Evolutionary conservation across 2,329 filamentous ascomycete species (phyloP).

Genomic region (Trichoderma sp.): DNA sequence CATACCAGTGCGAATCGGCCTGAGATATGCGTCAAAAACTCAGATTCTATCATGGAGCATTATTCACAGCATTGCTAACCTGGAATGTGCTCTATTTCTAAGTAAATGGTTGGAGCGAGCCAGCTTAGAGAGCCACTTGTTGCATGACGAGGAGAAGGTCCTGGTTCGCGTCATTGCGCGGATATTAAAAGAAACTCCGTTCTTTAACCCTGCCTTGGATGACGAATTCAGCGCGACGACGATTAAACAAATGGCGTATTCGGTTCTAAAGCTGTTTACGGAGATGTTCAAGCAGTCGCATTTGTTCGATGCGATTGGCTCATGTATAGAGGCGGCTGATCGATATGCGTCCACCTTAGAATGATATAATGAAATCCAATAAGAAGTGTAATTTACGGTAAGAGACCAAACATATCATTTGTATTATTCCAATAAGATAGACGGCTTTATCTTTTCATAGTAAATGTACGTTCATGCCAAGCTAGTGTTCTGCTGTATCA

Average conservation of each 20-base stretch:
- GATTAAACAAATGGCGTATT: conserved; percentile 4
- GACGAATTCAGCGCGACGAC: not conserved
- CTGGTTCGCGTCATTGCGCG: conserved; percentile 3
- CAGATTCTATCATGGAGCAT: conserved; percentile 13
- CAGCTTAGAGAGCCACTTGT: not conserved
- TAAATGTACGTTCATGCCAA: too few relatives aligned
- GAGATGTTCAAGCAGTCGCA: conserved; percentile 11
- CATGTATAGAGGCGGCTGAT: not conserved
- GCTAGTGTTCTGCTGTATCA: not conserved
- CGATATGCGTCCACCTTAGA: conserved; percentile 1
- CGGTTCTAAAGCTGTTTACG: not conserved
- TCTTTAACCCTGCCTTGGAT: not conserved
- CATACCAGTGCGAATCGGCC: conserved; percentile 8
- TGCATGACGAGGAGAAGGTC: not conserved
- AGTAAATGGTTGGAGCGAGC: conserved; percentile 4
- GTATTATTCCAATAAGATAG: not conserved
- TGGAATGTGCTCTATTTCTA: conserved; percentile 7
- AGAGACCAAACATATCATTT: not conserved
- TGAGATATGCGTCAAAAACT: conserved; percentile 2
- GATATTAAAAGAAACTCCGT: conserved; percentile 3
- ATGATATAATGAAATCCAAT: not conserved
- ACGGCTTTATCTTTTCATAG: not conserved
- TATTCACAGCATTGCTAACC: conserved; percentile 2
- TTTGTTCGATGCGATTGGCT: conserved; percentile 10
- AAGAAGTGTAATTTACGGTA: not conserved